Evolutionary conservation across 257 asterid genomes (phyloP), one percentile per base, ranked within the genome.

Genomic region (Solanum corneliomulleri): DNA sequence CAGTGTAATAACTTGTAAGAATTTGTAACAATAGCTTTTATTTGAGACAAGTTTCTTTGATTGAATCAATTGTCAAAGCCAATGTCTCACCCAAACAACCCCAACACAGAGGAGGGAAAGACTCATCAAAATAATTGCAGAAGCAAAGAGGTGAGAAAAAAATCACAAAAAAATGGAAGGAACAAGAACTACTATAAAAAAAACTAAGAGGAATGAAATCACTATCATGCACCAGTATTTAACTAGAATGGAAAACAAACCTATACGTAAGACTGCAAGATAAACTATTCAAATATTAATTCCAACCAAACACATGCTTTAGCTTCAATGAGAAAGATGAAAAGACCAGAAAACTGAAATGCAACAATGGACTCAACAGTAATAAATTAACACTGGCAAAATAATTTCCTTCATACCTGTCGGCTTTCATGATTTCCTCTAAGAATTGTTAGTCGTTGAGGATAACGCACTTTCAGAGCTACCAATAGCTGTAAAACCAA

Each of bases 381-480:
- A 49, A 25, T 29, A 29, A 27, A 39, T 76, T 37, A 41, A 80
- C 23, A 10, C 33, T 45, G 68, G 41, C 20, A 45, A 44, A 80
- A 47, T 3, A 18, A 29, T 18, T 14, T 80, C 85, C 16, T 86
- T 31, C 9, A 23, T 81, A 87, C 89, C 86, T 82, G 89, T 70
- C 83, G 89, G 85, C 89, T 87, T 52, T 87, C 89, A 87, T 87
- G 89, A 72, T 87, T 87, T 87, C 89, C 89, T 39, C 89, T 87
- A 39, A 87, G 89, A 86, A 86, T 87, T 68, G 95, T 92, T 82
- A 92, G 86, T 88, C 95, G 89, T 66, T 89, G 95, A 80, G 95
- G 95, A 91, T 91, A 91, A 29, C 95, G 93, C 90, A 92, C 93
- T 89, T 92, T 92, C 88, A 92, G 89, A 89, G 95, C 93, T 88